Evolutionary conservation across 805 yeast genomes (phyloP), one percentile per base, ranked within the genome.

Genomic region (Wickerhamomyces rabaulensis): DNA sequence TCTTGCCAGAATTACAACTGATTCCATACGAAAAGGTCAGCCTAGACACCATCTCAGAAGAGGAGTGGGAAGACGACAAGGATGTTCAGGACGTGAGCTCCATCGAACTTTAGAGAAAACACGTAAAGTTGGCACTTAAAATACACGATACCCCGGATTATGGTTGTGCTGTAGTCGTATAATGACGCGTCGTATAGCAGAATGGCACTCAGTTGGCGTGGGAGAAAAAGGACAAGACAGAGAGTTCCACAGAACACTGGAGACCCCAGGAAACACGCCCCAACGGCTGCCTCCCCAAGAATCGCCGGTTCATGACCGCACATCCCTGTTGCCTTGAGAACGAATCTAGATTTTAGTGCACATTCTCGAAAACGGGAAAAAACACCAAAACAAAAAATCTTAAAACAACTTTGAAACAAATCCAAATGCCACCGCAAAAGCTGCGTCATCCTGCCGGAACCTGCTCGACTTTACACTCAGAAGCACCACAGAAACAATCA

Each of bases 1-100:
- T 82, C 16, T 66, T 83, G 19, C 83, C 85, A 9, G 77, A 78
- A 52, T 17, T 33, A 16, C 36, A 33, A 17, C 16, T 33, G 20
- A 33, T 33, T 9, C 19, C 36, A 33, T 16, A 33, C 36, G 5
- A 16, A 4, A 16, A 17, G 10, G 19, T 16, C 13, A 33, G 20
- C 4, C 20, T 33, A 10, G 36, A 33, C 9, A 33, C 36, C 13
- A 33, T 33, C 12, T 16, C 12, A 2, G 36, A 33, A 33, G 36
- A 33, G 20, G 36, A 33, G 10, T 33, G 20, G 17, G 20, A 33
- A 16, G 36, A 33, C 16, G 36, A 33, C 4, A 33, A 16, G 12
- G 36, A 16, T 16, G 4, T 16, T 3, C 19, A 33, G 12, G 20
- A 29, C 9, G 16, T 4, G 20, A 33, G 12, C 4, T 16, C 36